Percentiles rank a stretch among this genome's conserved stretches.
These are phyloP conservation scores for Sporothrix euskadiensis DNA, from an alignment of 2,329 filamentous ascomycete genomes.

Conservation along the genomic window DNA sequence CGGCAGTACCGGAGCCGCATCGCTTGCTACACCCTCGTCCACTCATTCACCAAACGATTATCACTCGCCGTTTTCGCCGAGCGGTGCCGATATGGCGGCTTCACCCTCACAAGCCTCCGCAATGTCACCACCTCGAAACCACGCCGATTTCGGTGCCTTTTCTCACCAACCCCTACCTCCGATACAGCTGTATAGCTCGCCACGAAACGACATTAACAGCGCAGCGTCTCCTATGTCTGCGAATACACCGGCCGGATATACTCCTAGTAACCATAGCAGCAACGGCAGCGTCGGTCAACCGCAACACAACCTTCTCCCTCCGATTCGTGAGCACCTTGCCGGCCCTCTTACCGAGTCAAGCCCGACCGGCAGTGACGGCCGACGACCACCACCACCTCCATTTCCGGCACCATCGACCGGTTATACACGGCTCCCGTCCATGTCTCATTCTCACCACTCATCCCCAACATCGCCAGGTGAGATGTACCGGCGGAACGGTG, in stretches of 20 bases:
- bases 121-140: conserved; percentile 11
- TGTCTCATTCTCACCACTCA: conserved; percentile 41
- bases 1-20: background rate
- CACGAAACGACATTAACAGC: conserved; percentile 43
- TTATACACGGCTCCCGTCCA: conserved; percentile 40
- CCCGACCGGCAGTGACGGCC: background rate
- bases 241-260: background rate
- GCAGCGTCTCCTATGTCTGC: conserved; percentile 25
- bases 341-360: conserved; percentile 6
- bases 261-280: background rate
- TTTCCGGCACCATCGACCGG: conserved; percentile 39
- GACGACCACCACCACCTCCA: background rate
- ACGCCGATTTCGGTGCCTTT: conserved; percentile 3
- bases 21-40: conserved; percentile 23
- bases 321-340: conserved; percentile 11
- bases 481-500: conserved; percentile 43
- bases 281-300: background rate
- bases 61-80: conserved; percentile 3
- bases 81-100: background rate
- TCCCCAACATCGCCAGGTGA: conserved; percentile 56
- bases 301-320: background rate
- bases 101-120: conserved; percentile 3
- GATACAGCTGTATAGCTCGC: conserved; percentile 42
- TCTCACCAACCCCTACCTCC: conserved; percentile 36
- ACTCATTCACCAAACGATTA: conserved; percentile 23